Conservation (phyloP, 129 eudicot genomes). For the Artemisia argyi region DNA sequence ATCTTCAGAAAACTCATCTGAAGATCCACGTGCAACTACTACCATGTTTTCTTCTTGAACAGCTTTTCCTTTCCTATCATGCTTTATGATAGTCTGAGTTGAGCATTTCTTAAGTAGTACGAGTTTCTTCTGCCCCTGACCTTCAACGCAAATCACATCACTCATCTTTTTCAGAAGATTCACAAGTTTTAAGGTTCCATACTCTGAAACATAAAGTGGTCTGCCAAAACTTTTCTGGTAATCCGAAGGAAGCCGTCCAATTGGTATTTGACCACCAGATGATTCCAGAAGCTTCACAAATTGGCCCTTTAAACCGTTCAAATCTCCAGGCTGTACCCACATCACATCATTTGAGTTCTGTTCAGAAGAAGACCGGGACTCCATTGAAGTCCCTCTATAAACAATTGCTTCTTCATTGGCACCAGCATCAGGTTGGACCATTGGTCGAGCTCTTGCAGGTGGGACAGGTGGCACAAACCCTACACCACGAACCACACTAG, state of each 20-base stretch:
- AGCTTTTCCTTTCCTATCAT: conserved; percentile 60
- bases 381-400: conserved; percentile 63
- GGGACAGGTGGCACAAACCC: conserved; percentile 3
- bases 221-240: conserved; percentile 82
- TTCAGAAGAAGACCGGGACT: conserved; percentile 47
- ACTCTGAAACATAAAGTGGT: conserved; percentile 78
- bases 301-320: conserved; percentile 74
- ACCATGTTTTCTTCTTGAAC: conserved; percentile 32
- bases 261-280: conserved; percentile 62
- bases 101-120: conserved; percentile 53
- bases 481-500: conserved; percentile 44
- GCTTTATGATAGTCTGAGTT: conserved; percentile 36
- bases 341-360: conserved; percentile 41
- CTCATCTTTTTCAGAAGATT: conserved; percentile 66
- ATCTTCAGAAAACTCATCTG: conserved; percentile 77
- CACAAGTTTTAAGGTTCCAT: conserved; percentile 65
- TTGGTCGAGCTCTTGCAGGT: conserved; percentile 25
- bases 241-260: conserved; percentile 66
- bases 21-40: conserved; percentile 33
- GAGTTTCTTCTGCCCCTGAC: conserved; percentile 55
- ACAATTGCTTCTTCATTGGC: conserved; percentile 68
- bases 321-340: conserved; percentile 93
- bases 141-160: conserved; percentile 58
- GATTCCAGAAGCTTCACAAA: conserved; percentile 71
- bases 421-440: conserved; percentile 41